Evolutionary conservation across 768 basidiomycete species (phyloP).

Genomic region (Lentinula guzmanii): DNA sequence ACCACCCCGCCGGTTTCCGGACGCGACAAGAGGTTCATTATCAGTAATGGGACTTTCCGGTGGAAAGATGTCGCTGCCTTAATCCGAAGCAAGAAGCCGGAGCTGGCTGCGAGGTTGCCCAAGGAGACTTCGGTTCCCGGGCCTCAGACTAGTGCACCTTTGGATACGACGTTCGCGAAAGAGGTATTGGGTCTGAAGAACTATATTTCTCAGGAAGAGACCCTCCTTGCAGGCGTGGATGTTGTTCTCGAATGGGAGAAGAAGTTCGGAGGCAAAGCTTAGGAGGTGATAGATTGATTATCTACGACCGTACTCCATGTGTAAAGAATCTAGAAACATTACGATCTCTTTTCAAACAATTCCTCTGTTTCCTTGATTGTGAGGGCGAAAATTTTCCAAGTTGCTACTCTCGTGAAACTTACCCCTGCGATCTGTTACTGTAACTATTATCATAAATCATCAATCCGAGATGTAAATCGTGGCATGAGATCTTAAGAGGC

Average conservation of each 20-base stretch:
- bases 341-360: too few species aligned
- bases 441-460: too few species aligned
- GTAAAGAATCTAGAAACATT: too few species aligned
- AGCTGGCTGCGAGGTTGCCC: slow-evolving; percentile 4
- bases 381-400: too few species aligned
- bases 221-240: slow-evolving; percentile 3
- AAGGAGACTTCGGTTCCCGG: background rate
- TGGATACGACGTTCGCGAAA: slow-evolving; percentile 1
- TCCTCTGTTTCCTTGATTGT: too few species aligned
- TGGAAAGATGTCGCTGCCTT: slow-evolving; percentile 5
- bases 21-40: slow-evolving; percentile 7
- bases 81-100: slow-evolving; percentile 2
- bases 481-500: too few species aligned
- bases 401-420: too few species aligned
- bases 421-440: too few species aligned
- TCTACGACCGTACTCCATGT: too few species aligned
- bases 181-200: slow-evolving; percentile 5
- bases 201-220: slow-evolving; percentile 7
- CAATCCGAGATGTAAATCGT: too few species aligned
- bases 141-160: slow-evolving; percentile 6
- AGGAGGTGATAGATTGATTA: background rate
- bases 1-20: slow-evolving; percentile 2
- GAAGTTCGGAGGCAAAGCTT: background rate
- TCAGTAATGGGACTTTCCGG: background rate
- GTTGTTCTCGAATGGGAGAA: slow-evolving; percentile 5